Evolutionary conservation across 495 filamentous ascomycete species (phyloP).

Genomic region (Hapsidospora chrysogenum): DNA sequence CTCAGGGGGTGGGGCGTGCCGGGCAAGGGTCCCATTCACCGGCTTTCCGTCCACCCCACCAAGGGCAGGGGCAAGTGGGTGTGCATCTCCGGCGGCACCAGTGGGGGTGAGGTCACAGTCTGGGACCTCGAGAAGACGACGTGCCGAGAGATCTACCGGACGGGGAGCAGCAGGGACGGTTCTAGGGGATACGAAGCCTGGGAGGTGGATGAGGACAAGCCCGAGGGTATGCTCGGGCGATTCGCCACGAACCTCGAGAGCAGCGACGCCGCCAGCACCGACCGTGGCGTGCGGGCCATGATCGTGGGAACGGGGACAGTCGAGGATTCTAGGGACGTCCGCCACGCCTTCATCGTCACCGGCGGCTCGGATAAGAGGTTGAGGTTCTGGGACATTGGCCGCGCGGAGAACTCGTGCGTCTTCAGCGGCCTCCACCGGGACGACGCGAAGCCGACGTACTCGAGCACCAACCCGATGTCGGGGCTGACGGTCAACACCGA

Average conservation of each 20-base stretch:
- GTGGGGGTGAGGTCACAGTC: conserved; percentile 77
- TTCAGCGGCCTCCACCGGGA: conserved; percentile 64
- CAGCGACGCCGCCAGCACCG: conserved; percentile 23
- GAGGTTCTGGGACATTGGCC: conserved; percentile 76
- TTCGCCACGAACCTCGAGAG: conserved; percentile 62
- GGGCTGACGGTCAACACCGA: conserved; percentile 60
- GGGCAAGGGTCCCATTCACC: conserved; percentile 65
- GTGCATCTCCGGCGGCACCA: conserved; percentile 77
- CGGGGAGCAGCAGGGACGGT: conserved; percentile 34
- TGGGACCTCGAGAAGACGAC: conserved; percentile 89
- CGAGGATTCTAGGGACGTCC: conserved; percentile 41
- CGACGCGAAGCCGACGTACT: conserved; percentile 55
- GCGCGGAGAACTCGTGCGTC: conserved; percentile 54
- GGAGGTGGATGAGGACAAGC: conserved; percentile 78
- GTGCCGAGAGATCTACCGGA: conserved; percentile 79
- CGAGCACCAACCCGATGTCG: conserved; percentile 47
- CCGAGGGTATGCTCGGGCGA: conserved; percentile 75
- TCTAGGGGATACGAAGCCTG: conserved; percentile 66
- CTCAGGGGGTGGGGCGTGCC: conserved; percentile 81
- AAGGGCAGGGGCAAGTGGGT: conserved; percentile 66
- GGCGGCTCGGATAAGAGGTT: conserved; percentile 82
- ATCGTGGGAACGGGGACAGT: conserved; percentile 31
- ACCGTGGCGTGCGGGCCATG: conserved; percentile 46
- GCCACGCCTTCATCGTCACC: conserved; percentile 60
- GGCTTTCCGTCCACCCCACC: conserved; percentile 58